Conservation (phyloP, 164 flowering plant species). For the Hamamelis virginiana region DNA sequence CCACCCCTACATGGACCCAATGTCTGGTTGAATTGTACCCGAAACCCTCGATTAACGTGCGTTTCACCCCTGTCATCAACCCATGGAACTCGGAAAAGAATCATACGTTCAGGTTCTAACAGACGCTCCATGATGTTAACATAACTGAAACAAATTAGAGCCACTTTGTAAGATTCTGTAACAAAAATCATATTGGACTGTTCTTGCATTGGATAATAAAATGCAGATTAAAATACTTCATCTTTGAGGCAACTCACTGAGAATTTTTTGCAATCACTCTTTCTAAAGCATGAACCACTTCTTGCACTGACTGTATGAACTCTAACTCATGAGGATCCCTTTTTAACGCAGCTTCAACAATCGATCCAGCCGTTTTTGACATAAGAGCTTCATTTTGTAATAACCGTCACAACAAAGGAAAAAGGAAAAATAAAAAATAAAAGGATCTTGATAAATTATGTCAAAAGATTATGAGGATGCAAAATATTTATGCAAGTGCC, state of each 20-base stretch:
- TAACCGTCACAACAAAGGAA: constrained; percentile 15
- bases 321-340: constrained; percentile 97
- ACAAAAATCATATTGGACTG: neutral
- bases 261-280: constrained; percentile 93
- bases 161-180: neutral
- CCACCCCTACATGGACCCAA: constrained; percentile 99
- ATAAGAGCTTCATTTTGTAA: constrained; percentile 62
- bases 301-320: constrained; percentile 91
- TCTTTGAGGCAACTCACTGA: constrained; percentile 59
- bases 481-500: neutral
- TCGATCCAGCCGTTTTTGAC: constrained; percentile 94
- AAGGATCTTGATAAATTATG: neutral
- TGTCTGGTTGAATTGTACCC: constrained; percentile 91
- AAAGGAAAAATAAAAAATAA: neutral
- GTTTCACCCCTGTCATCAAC: constrained; percentile 95
- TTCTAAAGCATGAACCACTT: constrained; percentile 87
- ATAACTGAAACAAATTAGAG: constrained; percentile 56
- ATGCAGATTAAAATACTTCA: neutral
- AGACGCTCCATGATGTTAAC: constrained; percentile 90
- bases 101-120: constrained; percentile 90
- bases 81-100: constrained; percentile 97
- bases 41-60: constrained; percentile 89
- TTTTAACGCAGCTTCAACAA: constrained; percentile 86
- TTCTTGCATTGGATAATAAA: constrained; percentile 7
- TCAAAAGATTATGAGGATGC: neutral